Evolutionary conservation across 345 rosid species (phyloP).

Genomic region (Brassica juncea): DNA sequence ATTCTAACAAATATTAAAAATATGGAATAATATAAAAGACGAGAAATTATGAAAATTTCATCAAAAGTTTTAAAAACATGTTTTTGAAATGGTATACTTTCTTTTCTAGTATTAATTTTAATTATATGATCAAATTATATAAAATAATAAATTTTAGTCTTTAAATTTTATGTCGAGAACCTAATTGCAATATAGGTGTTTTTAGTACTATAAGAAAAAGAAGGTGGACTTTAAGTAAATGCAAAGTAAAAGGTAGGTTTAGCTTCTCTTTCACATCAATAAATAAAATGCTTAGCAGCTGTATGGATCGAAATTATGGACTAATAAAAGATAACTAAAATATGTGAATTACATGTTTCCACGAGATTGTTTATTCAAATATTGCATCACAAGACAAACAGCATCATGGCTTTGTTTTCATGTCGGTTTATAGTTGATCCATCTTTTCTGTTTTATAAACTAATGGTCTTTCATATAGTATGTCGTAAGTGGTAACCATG

Average conservation of each 20-base stretch:
- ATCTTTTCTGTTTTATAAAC: conserved; percentile 19
- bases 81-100: background rate
- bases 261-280: conserved; percentile 32
- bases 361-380: conserved; percentile 22
- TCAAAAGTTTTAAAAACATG: background rate
- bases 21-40: background rate
- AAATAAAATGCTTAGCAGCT: conserved; percentile 36
- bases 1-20: background rate
- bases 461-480: conserved; percentile 9
- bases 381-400: conserved; percentile 40
- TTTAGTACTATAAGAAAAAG: background rate
- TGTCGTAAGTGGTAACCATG: background rate
- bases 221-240: conserved; percentile 11
- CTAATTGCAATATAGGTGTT: background rate
- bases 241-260: conserved; percentile 16
- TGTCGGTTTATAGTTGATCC: conserved; percentile 40
- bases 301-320: conserved; percentile 35
- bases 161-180: background rate
- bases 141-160: background rate
- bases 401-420: conserved; percentile 40
- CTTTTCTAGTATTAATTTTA: background rate
- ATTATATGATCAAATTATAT: background rate
- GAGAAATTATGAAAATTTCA: background rate
- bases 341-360: conserved; percentile 37
- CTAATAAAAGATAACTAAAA: conserved; percentile 31